Percentiles rank a stretch among this genome's conserved stretches.
These are phyloP conservation scores for Priceomyces haplophilus DNA, from an alignment of 805 yeast genomes.

Conservation along the genomic window DNA sequence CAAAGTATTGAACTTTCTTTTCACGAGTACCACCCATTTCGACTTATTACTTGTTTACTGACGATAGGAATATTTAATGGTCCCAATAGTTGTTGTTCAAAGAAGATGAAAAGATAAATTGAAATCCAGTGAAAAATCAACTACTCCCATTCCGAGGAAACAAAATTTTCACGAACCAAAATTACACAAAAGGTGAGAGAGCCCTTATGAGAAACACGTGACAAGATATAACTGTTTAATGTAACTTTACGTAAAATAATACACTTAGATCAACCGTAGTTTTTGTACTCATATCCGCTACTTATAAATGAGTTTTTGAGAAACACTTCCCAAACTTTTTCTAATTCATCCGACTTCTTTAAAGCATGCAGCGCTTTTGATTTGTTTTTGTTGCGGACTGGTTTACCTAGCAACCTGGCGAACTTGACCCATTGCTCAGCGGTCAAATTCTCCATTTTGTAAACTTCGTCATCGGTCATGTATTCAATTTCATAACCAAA, in stretches of 20 bases:
- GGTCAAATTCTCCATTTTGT: conserved; percentile 50
- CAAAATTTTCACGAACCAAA: conserved; percentile 2
- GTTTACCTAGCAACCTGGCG: conserved; percentile 52
- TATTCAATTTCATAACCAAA: conserved; percentile 68
- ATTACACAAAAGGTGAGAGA: neutral
- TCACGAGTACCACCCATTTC: conserved; percentile 99
- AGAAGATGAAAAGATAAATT: conserved; percentile 1
- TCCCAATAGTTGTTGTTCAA: conserved; percentile 23
- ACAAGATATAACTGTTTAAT: neutral
- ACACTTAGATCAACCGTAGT: conserved; percentile 29
- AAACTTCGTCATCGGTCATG: conserved; percentile 59
- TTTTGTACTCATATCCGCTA: conserved; percentile 59
- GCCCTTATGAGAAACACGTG: conserved; percentile 12
- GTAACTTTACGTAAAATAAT: no score
- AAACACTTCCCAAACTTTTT: conserved; percentile 55
- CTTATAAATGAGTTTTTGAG: conserved; percentile 59
- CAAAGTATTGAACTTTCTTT: conserved; percentile 93
- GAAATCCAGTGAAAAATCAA: conserved; percentile 3
- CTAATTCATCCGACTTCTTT: conserved; percentile 17
- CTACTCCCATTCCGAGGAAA: neutral
- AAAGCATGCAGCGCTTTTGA: neutral
- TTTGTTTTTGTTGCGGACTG: conserved; percentile 22
- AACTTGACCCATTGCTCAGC: conserved; percentile 62
- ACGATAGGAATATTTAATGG: conserved; percentile 92
- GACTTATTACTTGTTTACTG: conserved; percentile 54